These are phyloP conservation scores for Nidularia pulvinata DNA, from an alignment of 768 basidiomycete species.

Conservation along the genomic window DNA sequence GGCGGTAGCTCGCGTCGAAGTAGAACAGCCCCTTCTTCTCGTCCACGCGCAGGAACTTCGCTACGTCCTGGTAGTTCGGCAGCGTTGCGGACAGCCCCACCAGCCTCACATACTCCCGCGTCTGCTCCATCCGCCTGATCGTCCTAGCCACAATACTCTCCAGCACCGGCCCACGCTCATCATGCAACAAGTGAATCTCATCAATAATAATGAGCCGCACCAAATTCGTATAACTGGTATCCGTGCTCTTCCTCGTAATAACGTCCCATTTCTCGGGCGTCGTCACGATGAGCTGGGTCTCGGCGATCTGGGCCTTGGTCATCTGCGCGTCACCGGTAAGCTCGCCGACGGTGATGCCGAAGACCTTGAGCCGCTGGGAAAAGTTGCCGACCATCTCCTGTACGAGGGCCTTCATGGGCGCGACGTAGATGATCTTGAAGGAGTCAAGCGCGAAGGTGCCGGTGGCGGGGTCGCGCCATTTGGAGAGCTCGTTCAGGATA, in stretches of 20 bases:
- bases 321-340: slow-evolving; percentile 97
- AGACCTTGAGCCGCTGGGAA: slow-evolving; percentile 62
- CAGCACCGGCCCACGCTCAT: slow-evolving; percentile 96
- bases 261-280: slow-evolving; percentile 99
- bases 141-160: slow-evolving; percentile 91
- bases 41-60: slow-evolving; percentile 95
- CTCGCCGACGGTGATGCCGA: slow-evolving; percentile 88
- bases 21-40: slow-evolving; percentile 92
- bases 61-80: slow-evolving; percentile 99
- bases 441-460: slow-evolving; percentile 82
- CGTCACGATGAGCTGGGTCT: slow-evolving; percentile 98
- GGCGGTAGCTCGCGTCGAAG: slow-evolving; percentile 93
- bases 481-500: slow-evolving; percentile 87
- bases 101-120: slow-evolving; percentile 88
- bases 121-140: slow-evolving; percentile 94
- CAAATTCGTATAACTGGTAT: slow-evolving; percentile 95
- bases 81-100: slow-evolving; percentile 96
- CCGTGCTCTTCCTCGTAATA: slow-evolving; percentile 97
- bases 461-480: slow-evolving; percentile 82
- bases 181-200: slow-evolving; percentile 96
- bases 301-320: slow-evolving; percentile 96
- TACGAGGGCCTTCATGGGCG: slow-evolving; percentile 99
- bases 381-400: slow-evolving; percentile 99
- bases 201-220: slow-evolving; percentile 97
- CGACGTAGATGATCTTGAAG: slow-evolving; percentile 98